These are phyloP conservation scores for Tuctoria greenei DNA, from an alignment of 176 grass and related monocot species.

Conservation along the genomic window DNA sequence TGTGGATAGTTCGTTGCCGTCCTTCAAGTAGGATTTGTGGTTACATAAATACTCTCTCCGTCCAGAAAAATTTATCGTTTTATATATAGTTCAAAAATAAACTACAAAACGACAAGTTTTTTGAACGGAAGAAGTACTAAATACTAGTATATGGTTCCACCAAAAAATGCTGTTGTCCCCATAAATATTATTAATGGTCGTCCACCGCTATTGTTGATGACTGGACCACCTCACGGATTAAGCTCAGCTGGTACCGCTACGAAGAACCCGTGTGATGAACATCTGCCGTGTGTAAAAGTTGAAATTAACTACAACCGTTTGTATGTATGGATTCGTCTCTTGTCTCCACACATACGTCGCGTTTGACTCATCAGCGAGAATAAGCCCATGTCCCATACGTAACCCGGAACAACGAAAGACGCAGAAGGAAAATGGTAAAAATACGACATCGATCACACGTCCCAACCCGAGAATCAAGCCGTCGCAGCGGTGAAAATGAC, in stretches of 20 bases:
- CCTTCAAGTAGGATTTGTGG: slow-evolving; percentile 65
- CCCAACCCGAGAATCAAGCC: neutral
- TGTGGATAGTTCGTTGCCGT: slow-evolving; percentile 76
- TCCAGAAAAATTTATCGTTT: no score
- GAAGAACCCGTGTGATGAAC: neutral
- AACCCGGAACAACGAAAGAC: neutral
- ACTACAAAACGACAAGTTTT: no score
- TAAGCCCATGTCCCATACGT: neutral
- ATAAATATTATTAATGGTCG: neutral
- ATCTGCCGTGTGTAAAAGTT: neutral
- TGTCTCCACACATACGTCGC: neutral
- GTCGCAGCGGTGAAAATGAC: neutral
- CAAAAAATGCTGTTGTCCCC: neutral
- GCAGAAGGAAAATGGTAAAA: neutral
- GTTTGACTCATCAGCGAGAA: neutral
- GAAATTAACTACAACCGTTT: neutral
- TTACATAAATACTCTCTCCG: no score
- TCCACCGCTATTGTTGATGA: neutral
- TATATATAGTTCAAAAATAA: no score
- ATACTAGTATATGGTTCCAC: no score
- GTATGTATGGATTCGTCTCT: neutral
- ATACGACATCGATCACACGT: neutral
- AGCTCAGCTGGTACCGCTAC: neutral
- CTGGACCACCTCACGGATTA: neutral
- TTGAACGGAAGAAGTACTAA: no score